Conservation (phyloP, 2,329 filamentous ascomycete genomes). For the Ophiostoma ulmi region DNA sequence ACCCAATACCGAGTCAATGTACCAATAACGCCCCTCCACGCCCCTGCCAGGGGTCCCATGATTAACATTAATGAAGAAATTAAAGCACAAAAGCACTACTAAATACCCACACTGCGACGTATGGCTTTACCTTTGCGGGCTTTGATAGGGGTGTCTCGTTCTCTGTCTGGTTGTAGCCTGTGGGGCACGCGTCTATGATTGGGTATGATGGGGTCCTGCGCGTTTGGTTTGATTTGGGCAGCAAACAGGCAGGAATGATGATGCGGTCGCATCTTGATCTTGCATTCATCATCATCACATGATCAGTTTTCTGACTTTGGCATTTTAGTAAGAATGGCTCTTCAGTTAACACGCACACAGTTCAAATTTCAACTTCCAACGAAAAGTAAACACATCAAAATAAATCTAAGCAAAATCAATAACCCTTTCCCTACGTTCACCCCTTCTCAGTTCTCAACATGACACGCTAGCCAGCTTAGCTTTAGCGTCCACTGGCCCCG, state of each 20-base stretch:
- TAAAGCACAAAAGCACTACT: neutral
- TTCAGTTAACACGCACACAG: neutral
- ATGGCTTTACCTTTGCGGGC: neutral
- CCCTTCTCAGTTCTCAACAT: slow-evolving; percentile 1
- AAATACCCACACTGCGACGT: neutral
- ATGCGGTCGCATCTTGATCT: slow-evolving; percentile 2
- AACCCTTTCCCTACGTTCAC: slow-evolving; percentile 1
- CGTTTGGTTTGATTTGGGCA: slow-evolving; percentile 2
- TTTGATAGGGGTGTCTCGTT: neutral
- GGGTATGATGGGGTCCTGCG: neutral
- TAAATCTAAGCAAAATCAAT: neutral
- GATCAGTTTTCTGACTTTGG: neutral
- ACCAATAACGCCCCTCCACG: neutral
- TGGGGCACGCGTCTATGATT: slow-evolving; percentile 9
- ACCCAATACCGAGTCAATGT: neutral
- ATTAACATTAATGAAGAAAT: slow-evolving; percentile 9
- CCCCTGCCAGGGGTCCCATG: slow-evolving; percentile 14
- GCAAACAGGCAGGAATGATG: slow-evolving; percentile 7
- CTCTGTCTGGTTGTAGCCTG: neutral
- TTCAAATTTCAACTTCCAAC: neutral
- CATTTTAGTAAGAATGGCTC: neutral
- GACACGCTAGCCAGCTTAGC: neutral
- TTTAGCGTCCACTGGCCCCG: slow-evolving; percentile 10
- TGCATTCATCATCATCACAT: neutral
- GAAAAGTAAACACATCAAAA: neutral